Evolutionary conservation across 768 basidiomycete genomes (phyloP), one percentile per base, ranked within the genome.

Genomic region (Podaxis sp.): DNA sequence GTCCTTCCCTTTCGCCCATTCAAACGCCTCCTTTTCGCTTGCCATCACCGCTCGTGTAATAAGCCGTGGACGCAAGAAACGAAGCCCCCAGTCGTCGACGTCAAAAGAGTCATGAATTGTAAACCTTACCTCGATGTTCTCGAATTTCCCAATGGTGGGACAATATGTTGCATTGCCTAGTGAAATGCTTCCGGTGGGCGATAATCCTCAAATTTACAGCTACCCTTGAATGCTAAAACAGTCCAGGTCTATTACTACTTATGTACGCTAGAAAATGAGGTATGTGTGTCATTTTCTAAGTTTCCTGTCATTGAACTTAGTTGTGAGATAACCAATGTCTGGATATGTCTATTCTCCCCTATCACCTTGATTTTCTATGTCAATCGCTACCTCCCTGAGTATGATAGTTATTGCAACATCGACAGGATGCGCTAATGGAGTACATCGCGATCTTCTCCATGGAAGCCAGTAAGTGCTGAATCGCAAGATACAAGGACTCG

Each of bases 201-300:
- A 21, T 21, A 13, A 13, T 50, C 4, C 28, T 16, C 23, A n/a
- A 16, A 14, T 16, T 32, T 6, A 21, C 16, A 51, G 14, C 27
- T 14, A 13, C 1, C 16, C 23, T 27, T 35, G 11, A 48, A 25
- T 3, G n/a, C 7, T n/a, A 5, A 6, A 32, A 32, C 6, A 5
- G 27, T 9, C n/a, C 32, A 57, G 57, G 6, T 50, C 6, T 48
- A 58, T 37, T 35, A 58, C 18, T 44, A 47, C 28, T 32, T 47
- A 14, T 57, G 55, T 40, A 57, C 44, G 10, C 55, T 57, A 32
- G 55, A 42, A 42, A 25, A 44, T 14, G 55, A 57, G 42, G 55
- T 57, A 46, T 32, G 25, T 14, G 6, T 13, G 44, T 5, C 14
- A 46, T 18, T 32, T 13, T 14, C 23, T 5, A 7, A n/a, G 21